These are phyloP conservation scores for Kwoniella shandongensis DNA, from an alignment of 768 basidiomycete species.

Conservation along the genomic window DNA sequence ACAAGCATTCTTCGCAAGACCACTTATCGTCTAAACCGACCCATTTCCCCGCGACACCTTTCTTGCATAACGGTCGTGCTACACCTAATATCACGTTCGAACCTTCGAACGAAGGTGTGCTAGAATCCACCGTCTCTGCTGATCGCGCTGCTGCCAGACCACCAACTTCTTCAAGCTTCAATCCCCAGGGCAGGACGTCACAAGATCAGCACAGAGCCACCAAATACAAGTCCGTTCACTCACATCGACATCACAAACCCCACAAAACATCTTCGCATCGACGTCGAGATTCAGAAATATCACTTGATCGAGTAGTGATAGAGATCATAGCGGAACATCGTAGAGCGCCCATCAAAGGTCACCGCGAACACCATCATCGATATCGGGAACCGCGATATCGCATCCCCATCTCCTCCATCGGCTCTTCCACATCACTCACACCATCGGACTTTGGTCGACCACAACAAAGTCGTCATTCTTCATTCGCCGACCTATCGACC, in stretches of 20 bases:
- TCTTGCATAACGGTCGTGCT: no score
- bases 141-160: no score
- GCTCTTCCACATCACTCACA: neutral
- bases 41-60: constrained; percentile 22
- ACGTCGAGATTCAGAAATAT: constrained; percentile 10
- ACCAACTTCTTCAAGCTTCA: no score
- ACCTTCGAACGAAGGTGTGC: no score
- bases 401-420: no score
- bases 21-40: constrained; percentile 11
- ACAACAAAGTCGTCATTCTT: constrained; percentile 3
- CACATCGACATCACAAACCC: neutral
- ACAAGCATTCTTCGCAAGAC: constrained; percentile 1
- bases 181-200: no score
- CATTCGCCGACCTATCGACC: constrained; percentile 10
- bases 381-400: neutral
- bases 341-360: constrained; percentile 1
- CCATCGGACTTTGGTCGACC: constrained; percentile 3
- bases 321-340: constrained; percentile 16
- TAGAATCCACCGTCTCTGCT: no score
- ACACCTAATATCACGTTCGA: constrained; percentile 2
- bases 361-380: neutral
- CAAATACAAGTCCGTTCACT: neutral
- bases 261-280: neutral
- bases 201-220: no score
- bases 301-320: constrained; percentile 11